Percentiles rank a stretch among this genome's conserved stretches.
Evolutionary conservation across 805 yeast genomes (phyloP).

Genomic region (Kurtzmaniella fragi): DNA sequence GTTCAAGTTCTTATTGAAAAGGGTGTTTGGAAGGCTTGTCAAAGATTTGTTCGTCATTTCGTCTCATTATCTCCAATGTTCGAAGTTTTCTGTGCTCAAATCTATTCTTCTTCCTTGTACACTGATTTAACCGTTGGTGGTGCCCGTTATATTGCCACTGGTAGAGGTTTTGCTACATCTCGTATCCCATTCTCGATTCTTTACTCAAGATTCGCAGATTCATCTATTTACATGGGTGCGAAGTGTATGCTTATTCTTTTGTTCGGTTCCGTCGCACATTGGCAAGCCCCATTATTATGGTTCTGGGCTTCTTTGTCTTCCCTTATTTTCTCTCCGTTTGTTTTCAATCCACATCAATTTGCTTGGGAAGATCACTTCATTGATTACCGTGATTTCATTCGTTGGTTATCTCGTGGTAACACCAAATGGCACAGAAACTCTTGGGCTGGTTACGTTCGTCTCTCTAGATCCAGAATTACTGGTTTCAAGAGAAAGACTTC

Average conservation of each 20-base stretch:
- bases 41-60: constrained; percentile 62
- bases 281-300: constrained; percentile 95
- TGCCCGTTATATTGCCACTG: constrained; percentile 77
- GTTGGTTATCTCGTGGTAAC: constrained; percentile 90
- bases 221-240: constrained; percentile 81
- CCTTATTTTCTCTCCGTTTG: constrained; percentile 84
- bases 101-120: constrained; percentile 65
- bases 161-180: constrained; percentile 76
- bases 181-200: constrained; percentile 62
- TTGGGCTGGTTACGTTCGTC: constrained; percentile 80
- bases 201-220: constrained; percentile 68
- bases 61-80: constrained; percentile 70
- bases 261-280: constrained; percentile 69
- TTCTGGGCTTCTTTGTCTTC: constrained; percentile 94
- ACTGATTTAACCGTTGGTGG: constrained; percentile 74
- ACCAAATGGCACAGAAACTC: constrained; percentile 85
- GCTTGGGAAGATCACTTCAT: constrained; percentile 94
- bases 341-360: constrained; percentile 97
- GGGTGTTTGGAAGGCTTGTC: constrained; percentile 65
- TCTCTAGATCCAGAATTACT: constrained; percentile 81
- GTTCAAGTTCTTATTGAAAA: constrained; percentile 75
- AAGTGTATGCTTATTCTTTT: constrained; percentile 68
- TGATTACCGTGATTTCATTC: constrained; percentile 90
- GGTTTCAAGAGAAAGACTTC: constrained; percentile 79
- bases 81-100: constrained; percentile 74